Evolutionary conservation across 164 flowering plant genomes (phyloP).

Genomic region (Hamamelis virginiana): DNA sequence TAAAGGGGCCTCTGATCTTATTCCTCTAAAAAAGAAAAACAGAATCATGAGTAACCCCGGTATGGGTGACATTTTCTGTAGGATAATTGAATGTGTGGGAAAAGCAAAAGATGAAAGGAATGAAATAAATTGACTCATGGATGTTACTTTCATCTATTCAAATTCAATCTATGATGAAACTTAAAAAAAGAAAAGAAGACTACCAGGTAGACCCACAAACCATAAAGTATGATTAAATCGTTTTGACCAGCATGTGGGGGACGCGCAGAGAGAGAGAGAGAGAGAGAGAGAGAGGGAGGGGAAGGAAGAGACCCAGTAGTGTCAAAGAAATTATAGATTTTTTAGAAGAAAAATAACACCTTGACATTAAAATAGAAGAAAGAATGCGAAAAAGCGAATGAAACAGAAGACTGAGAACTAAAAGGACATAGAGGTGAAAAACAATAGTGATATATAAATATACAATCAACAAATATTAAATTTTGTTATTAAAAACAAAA

Average conservation of each 20-base stretch:
- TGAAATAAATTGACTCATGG: slow-evolving; percentile 13
- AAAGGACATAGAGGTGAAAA: too few relatives aligned
- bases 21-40: slow-evolving; percentile 4
- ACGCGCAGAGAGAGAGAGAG: not conserved
- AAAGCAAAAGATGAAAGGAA: slow-evolving; percentile 22
- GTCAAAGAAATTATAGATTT: too few relatives aligned
- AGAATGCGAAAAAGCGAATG: too few relatives aligned
- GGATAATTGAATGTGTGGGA: not conserved
- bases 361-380: too few relatives aligned
- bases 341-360: too few relatives aligned
- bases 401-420: too few relatives aligned
- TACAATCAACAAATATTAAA: not conserved
- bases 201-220: slow-evolving; percentile 10
- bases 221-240: not conserved
- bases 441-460: not conserved
- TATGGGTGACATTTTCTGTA: slow-evolving; percentile 1
- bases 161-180: slow-evolving; percentile 10
- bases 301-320: not conserved
- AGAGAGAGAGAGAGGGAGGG: not conserved
- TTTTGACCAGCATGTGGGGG: slow-evolving; percentile 2
- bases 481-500: not conserved
- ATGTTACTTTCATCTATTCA: slow-evolving; percentile 15
- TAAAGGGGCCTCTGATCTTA: slow-evolving; percentile 5
- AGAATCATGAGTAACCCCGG: slow-evolving; percentile 10
- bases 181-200: slow-evolving; percentile 5